These are phyloP conservation scores for Schizophyllum commune DNA, from an alignment of 1,284 basidiomycete species.

Conservation along the genomic window DNA sequence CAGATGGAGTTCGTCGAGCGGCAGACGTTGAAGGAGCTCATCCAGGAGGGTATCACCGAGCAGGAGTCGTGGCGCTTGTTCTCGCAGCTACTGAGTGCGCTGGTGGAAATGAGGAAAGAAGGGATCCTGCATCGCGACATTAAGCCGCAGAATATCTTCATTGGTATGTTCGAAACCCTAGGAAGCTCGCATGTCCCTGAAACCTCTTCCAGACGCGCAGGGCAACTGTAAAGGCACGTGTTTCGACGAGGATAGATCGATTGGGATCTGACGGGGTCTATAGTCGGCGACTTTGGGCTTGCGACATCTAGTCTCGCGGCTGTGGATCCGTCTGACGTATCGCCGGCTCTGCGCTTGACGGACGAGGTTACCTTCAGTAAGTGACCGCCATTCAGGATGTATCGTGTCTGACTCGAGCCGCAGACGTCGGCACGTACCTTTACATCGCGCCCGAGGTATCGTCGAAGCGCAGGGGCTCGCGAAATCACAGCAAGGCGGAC, in stretches of 20 bases:
- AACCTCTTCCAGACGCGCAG: slow-evolving; percentile 55
- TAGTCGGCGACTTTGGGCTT: slow-evolving; percentile 89
- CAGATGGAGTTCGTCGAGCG: slow-evolving; percentile 93
- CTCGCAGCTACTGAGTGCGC: slow-evolving; percentile 87
- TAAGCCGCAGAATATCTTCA: slow-evolving; percentile 88
- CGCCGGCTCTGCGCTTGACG: slow-evolving; percentile 23
- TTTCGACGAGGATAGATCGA: neutral
- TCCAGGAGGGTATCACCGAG: slow-evolving; percentile 74
- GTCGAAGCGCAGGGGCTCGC: slow-evolving; percentile 52
- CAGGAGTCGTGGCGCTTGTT: slow-evolving; percentile 88
- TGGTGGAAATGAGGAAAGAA: slow-evolving; percentile 84
- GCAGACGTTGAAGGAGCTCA: slow-evolving; percentile 77
- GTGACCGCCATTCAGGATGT: slow-evolving; percentile 7
- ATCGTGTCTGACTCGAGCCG: neutral
- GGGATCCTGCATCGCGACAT: slow-evolving; percentile 79
- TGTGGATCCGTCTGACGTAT: slow-evolving; percentile 61
- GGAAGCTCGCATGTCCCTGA: neutral
- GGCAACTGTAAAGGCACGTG: slow-evolving; percentile 79
- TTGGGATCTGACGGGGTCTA: slow-evolving; percentile 1
- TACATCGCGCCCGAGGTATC: slow-evolving; percentile 91
- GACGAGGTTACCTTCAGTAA: slow-evolving; percentile 69
- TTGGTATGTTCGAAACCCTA: slow-evolving; percentile 42
- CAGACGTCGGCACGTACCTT: slow-evolving; percentile 86
- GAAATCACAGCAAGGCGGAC: slow-evolving; percentile 82
- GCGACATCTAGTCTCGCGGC: slow-evolving; percentile 78